These are phyloP conservation scores for Aspergillus ruber DNA, from an alignment of 2,329 filamentous ascomycete species.

Conservation along the genomic window DNA sequence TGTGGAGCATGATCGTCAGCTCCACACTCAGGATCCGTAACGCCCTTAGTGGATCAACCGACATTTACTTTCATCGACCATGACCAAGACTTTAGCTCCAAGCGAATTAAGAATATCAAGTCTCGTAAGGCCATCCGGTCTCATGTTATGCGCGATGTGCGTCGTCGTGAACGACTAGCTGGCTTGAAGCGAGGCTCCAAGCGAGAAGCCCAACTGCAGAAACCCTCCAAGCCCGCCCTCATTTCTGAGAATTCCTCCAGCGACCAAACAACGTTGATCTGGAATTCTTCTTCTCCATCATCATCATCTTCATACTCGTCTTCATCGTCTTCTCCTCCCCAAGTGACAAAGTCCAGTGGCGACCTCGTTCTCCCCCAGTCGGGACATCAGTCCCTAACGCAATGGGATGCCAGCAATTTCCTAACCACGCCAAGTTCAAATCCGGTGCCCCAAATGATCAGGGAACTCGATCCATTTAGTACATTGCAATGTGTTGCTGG, in stretches of 20 bases:
- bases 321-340: too few relatives aligned
- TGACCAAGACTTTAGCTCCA: constrained; percentile 33
- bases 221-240: constrained; percentile 3
- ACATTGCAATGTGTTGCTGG: too few relatives aligned
- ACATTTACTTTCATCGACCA: constrained; percentile 39
- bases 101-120: constrained; percentile 33
- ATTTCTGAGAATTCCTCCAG: constrained; percentile 4
- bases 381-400: too few relatives aligned
- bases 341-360: too few relatives aligned
- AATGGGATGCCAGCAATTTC: too few relatives aligned
- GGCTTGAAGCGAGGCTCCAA: constrained; percentile 31
- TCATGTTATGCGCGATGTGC: constrained; percentile 40
- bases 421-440: too few relatives aligned
- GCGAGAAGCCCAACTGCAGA: constrained; percentile 13
- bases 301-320: not conserved
- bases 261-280: constrained; percentile 10
- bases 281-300: constrained; percentile 8
- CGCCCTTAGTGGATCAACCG: constrained; percentile 20
- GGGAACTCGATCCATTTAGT: too few relatives aligned
- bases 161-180: constrained; percentile 33
- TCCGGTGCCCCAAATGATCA: too few relatives aligned
- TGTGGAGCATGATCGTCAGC: not conserved
- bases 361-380: too few relatives aligned
- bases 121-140: constrained; percentile 37
- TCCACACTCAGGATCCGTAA: constrained; percentile 16